A percentile compares a stretch with the other conserved stretches of the same genome.
Conservation (phyloP, 192 early-diverging fungal species). For the Dispira simplex region DNA sequence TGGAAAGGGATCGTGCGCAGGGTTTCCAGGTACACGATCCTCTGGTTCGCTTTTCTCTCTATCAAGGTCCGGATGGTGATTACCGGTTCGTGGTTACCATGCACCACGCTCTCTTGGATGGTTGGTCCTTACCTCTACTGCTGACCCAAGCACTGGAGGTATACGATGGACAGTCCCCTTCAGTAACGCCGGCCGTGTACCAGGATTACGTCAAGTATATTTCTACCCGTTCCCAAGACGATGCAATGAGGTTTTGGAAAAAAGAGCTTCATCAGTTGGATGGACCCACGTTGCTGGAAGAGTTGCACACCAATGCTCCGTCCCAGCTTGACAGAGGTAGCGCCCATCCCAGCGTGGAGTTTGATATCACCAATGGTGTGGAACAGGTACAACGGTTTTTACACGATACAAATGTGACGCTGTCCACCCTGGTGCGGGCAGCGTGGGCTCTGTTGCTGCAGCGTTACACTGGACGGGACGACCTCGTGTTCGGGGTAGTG, state of each 20-base stretch:
- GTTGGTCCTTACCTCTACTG: conserved; percentile 6
- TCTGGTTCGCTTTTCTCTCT: not conserved
- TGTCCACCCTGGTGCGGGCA: not conserved
- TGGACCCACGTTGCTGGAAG: not conserved
- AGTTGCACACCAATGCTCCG: not conserved
- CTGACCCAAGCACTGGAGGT: not conserved
- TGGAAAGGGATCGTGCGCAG: not conserved
- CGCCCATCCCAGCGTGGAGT: not conserved
- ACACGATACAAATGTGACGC: not conserved
- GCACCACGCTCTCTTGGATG: conserved; percentile 8
- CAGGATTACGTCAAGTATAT: not conserved
- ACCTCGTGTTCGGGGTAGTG: not conserved
- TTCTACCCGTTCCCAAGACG: not conserved
- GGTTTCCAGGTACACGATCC: not conserved
- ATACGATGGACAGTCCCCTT: not conserved
- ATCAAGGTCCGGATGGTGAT: not conserved
- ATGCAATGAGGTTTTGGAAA: not conserved
- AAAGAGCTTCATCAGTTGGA: not conserved
- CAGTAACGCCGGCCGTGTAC: not conserved
- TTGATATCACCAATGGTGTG: too few species aligned
- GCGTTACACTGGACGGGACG: not conserved
- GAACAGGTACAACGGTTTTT: not conserved
- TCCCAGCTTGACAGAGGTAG: not conserved
- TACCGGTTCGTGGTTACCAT: not conserved
- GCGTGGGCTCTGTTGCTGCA: not conserved